A percentile compares a stretch with the other conserved stretches of the same genome.
Conservation (phyloP, 2,329 filamentous ascomycete genomes). For the Trichoderma afroharzianum region DNA sequence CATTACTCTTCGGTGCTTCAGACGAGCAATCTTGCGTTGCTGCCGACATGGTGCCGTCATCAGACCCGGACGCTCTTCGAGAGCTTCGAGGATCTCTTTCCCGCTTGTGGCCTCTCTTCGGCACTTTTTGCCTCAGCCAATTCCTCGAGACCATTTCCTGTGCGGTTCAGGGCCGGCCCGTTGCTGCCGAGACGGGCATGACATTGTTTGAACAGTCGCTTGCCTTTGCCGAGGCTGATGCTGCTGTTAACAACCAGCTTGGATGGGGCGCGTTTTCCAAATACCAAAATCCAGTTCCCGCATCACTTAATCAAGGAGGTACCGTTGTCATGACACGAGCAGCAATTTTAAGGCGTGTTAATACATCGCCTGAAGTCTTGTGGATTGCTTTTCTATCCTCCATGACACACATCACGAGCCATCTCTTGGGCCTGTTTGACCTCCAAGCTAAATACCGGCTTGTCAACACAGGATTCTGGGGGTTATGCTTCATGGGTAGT, state of each 20-base stretch:
- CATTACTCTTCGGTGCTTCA: slow-evolving; percentile 67
- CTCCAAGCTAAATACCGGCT: slow-evolving; percentile 78
- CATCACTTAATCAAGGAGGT: slow-evolving; percentile 24
- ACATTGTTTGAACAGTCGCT: slow-evolving; percentile 94
- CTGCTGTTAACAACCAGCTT: slow-evolving; percentile 76
- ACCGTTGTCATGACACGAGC: slow-evolving; percentile 53
- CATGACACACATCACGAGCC: slow-evolving; percentile 83
- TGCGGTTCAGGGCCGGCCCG: slow-evolving; percentile 76
- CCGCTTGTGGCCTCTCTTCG: slow-evolving; percentile 70
- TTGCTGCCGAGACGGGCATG: slow-evolving; percentile 88
- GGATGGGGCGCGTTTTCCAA: slow-evolving; percentile 63
- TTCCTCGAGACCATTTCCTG: slow-evolving; percentile 87
- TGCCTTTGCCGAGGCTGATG: slow-evolving; percentile 92
- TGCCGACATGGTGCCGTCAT: slow-evolving; percentile 63
- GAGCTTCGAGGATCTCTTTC: slow-evolving; percentile 74
- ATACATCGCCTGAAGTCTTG: slow-evolving; percentile 85
- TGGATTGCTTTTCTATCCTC: slow-evolving; percentile 83
- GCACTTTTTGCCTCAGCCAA: slow-evolving; percentile 69
- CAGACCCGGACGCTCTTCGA: slow-evolving; percentile 46
- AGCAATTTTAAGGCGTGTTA: slow-evolving; percentile 74
- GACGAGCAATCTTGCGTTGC: slow-evolving; percentile 73
- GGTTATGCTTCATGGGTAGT: slow-evolving; percentile 80
- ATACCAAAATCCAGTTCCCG: slow-evolving; percentile 34
- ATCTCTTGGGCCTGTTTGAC: slow-evolving; percentile 75
- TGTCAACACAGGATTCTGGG: slow-evolving; percentile 85